Percentiles rank a stretch among this genome's conserved stretches.
These are phyloP conservation scores for Funneliformis mosseae DNA, from an alignment of 192 early-diverging fungal genomes.

Conservation along the genomic window DNA sequence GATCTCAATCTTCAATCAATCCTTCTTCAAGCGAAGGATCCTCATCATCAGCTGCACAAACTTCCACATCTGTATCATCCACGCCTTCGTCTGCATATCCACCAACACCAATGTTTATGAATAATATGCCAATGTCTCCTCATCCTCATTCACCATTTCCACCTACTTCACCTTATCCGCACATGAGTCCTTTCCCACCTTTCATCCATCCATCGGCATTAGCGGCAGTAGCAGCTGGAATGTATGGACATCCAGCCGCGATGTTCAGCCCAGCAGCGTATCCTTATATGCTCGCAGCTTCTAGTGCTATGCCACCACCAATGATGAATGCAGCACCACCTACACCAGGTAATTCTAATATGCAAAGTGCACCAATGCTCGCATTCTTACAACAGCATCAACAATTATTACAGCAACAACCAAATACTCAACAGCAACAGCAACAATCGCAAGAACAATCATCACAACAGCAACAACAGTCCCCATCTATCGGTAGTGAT, in stretches of 20 bases:
- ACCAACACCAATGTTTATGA: slow-evolving; percentile 34
- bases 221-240: slow-evolving; percentile 33
- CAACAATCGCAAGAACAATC: not conserved
- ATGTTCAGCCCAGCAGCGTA: slow-evolving; percentile 33
- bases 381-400: slow-evolving; percentile 26
- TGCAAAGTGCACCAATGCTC: slow-evolving; percentile 25
- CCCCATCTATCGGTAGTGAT: slow-evolving; percentile 33
- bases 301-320: slow-evolving; percentile 23
- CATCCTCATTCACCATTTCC: slow-evolving; percentile 34
- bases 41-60: not conserved
- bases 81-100: slow-evolving; percentile 9
- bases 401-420: slow-evolving; percentile 2
- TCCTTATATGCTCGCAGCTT: slow-evolving; percentile 30
- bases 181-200: slow-evolving; percentile 33
- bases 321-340: slow-evolving; percentile 24
- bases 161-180: slow-evolving; percentile 28
- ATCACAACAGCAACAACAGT: not conserved
- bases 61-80: not conserved
- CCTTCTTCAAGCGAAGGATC: slow-evolving; percentile 13
- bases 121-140: slow-evolving; percentile 34
- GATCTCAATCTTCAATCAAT: not conserved
- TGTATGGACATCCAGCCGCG: slow-evolving; percentile 33
- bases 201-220: slow-evolving; percentile 32
- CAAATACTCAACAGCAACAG: not conserved
- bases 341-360: slow-evolving; percentile 5